Evolutionary conservation across 75 land plant species (phyloP).

Genomic region (Sequoia sempervirens): DNA sequence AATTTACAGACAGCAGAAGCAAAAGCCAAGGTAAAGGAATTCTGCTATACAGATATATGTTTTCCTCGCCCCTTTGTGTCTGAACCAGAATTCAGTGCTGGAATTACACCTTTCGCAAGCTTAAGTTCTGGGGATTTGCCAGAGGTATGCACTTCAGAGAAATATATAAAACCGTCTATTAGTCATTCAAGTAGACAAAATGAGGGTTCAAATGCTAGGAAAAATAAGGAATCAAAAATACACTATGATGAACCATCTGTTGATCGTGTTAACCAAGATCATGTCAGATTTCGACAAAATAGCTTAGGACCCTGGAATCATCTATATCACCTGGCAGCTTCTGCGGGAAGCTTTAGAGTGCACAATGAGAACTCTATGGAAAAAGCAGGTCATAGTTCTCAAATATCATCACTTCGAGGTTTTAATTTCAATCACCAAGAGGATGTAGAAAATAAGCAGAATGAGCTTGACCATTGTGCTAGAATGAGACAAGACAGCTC

Average conservation of each 20-base stretch:
- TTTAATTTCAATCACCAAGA: slow-evolving; percentile 8
- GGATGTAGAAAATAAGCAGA: background rate
- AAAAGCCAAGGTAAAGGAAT: slow-evolving; percentile 1
- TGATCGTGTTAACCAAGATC: slow-evolving; percentile 2
- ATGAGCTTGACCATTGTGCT: slow-evolving; percentile 9
- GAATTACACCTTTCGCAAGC: slow-evolving; percentile 5
- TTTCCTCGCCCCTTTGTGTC: background rate
- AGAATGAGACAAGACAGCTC: background rate
- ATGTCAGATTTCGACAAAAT: slow-evolving; percentile 2
- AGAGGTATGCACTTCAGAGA: background rate
- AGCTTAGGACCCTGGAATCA: slow-evolving; percentile 37
- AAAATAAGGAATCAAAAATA: slow-evolving; percentile 8
- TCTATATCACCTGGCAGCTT: slow-evolving; percentile 26
- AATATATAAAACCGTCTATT: background rate
- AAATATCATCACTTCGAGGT: slow-evolving; percentile 3
- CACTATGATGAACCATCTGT: background rate
- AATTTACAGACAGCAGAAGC: background rate
- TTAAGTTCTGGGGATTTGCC: slow-evolving; percentile 7
- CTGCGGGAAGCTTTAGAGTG: slow-evolving; percentile 10
- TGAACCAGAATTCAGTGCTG: slow-evolving; percentile 1
- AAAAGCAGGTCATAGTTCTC: background rate
- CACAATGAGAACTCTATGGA: slow-evolving; percentile 13
- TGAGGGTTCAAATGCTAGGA: slow-evolving; percentile 6
- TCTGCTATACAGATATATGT: background rate
- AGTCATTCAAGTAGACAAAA: background rate